Percentiles rank a stretch among this genome's conserved stretches.
These are phyloP conservation scores for Closterium sp. DNA, from an alignment of 139 green algal genomes.

Conservation along the genomic window DNA sequence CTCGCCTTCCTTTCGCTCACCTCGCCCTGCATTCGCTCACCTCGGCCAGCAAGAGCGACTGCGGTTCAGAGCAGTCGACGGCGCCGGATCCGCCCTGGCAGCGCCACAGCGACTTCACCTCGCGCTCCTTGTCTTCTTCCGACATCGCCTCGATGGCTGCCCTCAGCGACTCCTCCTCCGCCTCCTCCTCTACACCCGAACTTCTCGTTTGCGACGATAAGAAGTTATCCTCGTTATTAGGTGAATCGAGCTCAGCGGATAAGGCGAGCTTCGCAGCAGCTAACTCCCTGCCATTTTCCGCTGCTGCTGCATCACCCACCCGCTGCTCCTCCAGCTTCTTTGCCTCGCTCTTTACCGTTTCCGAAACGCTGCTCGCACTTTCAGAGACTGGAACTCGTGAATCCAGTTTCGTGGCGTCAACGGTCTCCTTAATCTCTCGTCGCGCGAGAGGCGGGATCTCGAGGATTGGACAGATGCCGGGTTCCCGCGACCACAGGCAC, in stretches of 20 bases:
- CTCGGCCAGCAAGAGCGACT: background rate
- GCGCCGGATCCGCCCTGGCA: background rate
- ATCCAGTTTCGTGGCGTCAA: background rate
- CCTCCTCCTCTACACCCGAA: background rate
- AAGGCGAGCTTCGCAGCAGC: background rate
- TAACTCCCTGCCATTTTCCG: background rate
- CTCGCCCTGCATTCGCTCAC: background rate
- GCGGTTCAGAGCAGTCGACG: background rate
- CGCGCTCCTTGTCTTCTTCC: background rate
- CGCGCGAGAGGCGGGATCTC: background rate
- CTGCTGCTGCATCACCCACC: background rate
- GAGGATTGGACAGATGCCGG: background rate
- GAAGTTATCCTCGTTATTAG: background rate
- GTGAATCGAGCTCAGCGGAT: background rate
- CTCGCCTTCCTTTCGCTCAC: background rate
- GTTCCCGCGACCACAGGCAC: background rate
- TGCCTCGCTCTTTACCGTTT: background rate
- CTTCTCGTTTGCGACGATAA: background rate
- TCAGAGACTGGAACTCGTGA: background rate
- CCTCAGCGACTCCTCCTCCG: background rate
- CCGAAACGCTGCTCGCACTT: background rate
- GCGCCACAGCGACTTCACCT: background rate
- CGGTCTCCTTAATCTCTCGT: background rate
- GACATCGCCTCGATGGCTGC: background rate
- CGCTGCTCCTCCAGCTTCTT: background rate